Evolutionary conservation across 495 filamentous ascomycete species (phyloP), one percentile per base, ranked within the genome.

Genomic region (Durotheca rogersii): DNA sequence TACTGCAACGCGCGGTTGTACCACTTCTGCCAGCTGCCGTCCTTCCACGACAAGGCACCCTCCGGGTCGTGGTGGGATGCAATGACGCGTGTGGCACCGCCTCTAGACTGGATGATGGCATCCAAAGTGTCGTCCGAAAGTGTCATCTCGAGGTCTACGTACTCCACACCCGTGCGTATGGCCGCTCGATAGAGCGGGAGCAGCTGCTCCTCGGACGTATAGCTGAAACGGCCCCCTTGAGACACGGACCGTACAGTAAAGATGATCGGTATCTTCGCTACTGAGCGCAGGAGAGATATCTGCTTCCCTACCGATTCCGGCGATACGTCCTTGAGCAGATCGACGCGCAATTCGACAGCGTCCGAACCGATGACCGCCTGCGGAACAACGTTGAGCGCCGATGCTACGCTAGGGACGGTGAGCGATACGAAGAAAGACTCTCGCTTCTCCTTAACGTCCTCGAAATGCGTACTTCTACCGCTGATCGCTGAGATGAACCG

Each of bases 1-100:
- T 86, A 85, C 52, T 88, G 83, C 19, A 95, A 72, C 12, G 90
- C 90, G 60, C 80, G 84, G 69, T 94, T 95, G 74, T 91, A 95
- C 72, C 79, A 85, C 31, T 81, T 78, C 40, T 90, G 81, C 93
- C 90, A 96, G 19, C 86, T 89, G 43, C 85, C 88, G 61, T 92
- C 90, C 56, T 72, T 80, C 93, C 93, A 99, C 1, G 85, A 89
- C 3, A 96, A 75, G 39, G 79, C 75, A 14, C 83, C 85, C 49
- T 81, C 67, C 7, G 91, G 87, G 65, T 97, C 93, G 63, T 97
- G 92, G 68, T 97, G 92, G 0, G 92, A 96, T 11, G 93, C 90
- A 50, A 99, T 93, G 62, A 99, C 87, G 54, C 82, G 85, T 7
- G 85, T 84, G 4, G 76, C 75, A 53, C 79, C 76, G 7, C 86